Base-by-base conservation (phyloP, 805 yeast species). In the Candida nanaspora region DNA sequence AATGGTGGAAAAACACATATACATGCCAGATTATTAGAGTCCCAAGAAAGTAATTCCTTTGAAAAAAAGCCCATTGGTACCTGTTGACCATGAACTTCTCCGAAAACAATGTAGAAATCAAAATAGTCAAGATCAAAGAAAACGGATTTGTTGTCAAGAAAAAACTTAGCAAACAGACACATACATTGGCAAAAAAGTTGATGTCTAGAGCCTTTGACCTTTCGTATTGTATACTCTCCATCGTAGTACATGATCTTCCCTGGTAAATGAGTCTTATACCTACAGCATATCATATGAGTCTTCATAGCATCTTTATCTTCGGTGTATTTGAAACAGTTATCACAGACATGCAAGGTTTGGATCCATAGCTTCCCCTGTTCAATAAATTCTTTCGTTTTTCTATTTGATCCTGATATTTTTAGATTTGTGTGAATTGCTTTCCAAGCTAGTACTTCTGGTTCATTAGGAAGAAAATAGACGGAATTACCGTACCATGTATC, bases 1-100 rank as follows among this genome's bases (percentile, higher is more conserved):
- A 78, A 93, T 3, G 96, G 96, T 1, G 98, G 98, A 46, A 93
- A 85, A 3, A 87, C 78, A 48, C 93, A 70, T 11, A 93, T 84
- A 55, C 98, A 93, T 0, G 97, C 96, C 30, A 93, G 65, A 55
- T 91, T 93, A 57, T 89, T 86, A 39, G 77, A 72, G 40, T 85
- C 91, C 73, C 79, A 78, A 0, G 96, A 80, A 0, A 83, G 65
- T 34, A 82, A 64, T 53, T 93, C 98, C 50, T 86, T 85, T 13
- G 97, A 88, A 54, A 87, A 93, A 56, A 87, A 93, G 1, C 97
- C 98, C 82, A 89, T 80, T 2, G 91, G 89, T 57, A 49, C 62
- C 47, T 45, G 67, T 39, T 38, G 52, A 2, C 63, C 63, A 29
- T 56, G 54, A 21, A 67, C 65, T 2, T 59, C 59, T 21, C 84